Percentiles rank a stretch among this genome's conserved stretches.
Conservation (phyloP, 1,284 basidiomycete species). For the Ustilago hordei region DNA sequence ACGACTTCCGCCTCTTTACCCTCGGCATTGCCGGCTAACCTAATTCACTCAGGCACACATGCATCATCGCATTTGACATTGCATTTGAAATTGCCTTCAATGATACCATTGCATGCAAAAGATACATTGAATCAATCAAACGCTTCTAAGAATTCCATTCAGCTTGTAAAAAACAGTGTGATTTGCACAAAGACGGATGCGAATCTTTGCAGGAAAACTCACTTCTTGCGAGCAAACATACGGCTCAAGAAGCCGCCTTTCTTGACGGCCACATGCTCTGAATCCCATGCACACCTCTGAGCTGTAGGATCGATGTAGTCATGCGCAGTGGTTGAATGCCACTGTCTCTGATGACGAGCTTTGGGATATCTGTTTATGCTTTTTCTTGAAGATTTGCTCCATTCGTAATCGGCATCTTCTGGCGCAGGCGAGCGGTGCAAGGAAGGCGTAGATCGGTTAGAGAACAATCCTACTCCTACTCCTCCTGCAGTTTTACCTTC, state of each 20-base stretch:
- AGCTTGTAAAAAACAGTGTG: not conserved
- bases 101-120: constrained; percentile 11
- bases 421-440: constrained; percentile 33
- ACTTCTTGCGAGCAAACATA: constrained; percentile 43
- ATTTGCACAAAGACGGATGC: not conserved
- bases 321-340: constrained; percentile 32
- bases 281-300: constrained; percentile 17
- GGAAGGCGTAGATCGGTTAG: constrained; percentile 38
- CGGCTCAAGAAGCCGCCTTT: constrained; percentile 37
- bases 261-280: constrained; percentile 7
- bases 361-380: not conserved
- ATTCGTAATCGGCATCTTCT: constrained; percentile 46
- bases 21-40: constrained; percentile 46
- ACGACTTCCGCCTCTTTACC: constrained; percentile 54
- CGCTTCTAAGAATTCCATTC: not conserved
- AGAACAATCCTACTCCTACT: constrained; percentile 21
- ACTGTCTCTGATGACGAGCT: constrained; percentile 23
- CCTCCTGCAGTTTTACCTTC: constrained; percentile 7
- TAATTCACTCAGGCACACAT: not conserved
- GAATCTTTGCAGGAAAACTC: not conserved
- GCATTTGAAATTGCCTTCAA: not conserved
- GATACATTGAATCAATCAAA: constrained; percentile 1
- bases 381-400: constrained; percentile 17
- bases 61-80: not conserved
- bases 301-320: constrained; percentile 13